Percentiles rank a stretch among this genome's conserved stretches.
phyloP scores from a whole-genome alignment of 2,329 filamentous ascomycete genomes.

The Metarhizium robertsii region DNA sequence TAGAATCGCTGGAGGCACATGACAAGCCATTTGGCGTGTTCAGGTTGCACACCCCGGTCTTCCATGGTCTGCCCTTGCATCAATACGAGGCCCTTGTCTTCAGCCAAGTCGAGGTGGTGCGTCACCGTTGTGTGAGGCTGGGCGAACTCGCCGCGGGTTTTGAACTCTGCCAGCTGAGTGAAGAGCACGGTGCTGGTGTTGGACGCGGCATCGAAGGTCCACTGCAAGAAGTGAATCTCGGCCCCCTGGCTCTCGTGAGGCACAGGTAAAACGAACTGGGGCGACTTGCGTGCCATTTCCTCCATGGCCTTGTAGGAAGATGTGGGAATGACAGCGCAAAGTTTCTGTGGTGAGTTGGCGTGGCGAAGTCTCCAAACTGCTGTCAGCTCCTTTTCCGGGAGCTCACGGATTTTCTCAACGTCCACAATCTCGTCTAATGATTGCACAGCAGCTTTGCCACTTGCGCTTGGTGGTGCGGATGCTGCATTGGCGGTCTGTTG shows the following conservation, averaged over 20 bases:
- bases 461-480: not conserved
- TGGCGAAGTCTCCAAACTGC: slow-evolving; percentile 86
- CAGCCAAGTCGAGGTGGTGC: slow-evolving; percentile 74
- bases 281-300: slow-evolving; percentile 60
- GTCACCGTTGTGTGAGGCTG: slow-evolving; percentile 90
- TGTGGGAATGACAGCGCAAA: slow-evolving; percentile 76
- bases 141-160: slow-evolving; percentile 79
- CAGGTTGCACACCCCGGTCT: slow-evolving; percentile 63
- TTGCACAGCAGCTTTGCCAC: slow-evolving; percentile 24
- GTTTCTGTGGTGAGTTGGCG: slow-evolving; percentile 58
- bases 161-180: slow-evolving; percentile 89
- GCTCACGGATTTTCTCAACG: slow-evolving; percentile 61
- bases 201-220: slow-evolving; percentile 69
- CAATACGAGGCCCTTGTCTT: slow-evolving; percentile 68
- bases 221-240: slow-evolving; percentile 94
- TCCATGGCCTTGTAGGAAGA: slow-evolving; percentile 67
- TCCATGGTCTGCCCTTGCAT: slow-evolving; percentile 76
- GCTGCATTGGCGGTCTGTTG: slow-evolving; percentile 11
- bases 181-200: slow-evolving; percentile 73
- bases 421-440: slow-evolving; percentile 55
- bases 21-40: slow-evolving; percentile 82
- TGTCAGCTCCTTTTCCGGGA: slow-evolving; percentile 75
- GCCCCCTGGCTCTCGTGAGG: slow-evolving; percentile 60
- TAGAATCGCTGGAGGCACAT: slow-evolving; percentile 97
- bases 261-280: slow-evolving; percentile 85